These are phyloP conservation scores for Russula abietina DNA, from an alignment of 768 basidiomycete genomes.

Conservation along the genomic window DNA sequence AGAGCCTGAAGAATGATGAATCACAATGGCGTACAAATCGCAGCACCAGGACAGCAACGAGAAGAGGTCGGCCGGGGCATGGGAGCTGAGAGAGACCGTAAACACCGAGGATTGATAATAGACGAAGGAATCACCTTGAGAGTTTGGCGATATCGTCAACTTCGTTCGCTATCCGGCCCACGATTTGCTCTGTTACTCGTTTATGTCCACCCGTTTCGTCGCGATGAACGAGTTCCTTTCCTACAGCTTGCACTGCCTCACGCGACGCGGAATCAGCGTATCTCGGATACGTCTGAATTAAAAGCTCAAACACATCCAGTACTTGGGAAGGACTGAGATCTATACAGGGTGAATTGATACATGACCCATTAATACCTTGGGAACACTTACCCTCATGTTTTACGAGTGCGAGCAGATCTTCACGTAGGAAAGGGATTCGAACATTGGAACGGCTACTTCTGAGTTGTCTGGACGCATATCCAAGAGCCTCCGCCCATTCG, in stretches of 20 bases:
- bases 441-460: slow-evolving; percentile 48
- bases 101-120: background rate
- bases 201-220: slow-evolving; percentile 53
- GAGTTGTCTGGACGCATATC: slow-evolving; percentile 46
- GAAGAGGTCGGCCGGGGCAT: slow-evolving; percentile 56
- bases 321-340: slow-evolving; percentile 56
- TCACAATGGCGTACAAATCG: slow-evolving; percentile 50
- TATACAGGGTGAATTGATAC: slow-evolving; percentile 29
- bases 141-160: slow-evolving; percentile 51
- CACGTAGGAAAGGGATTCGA: slow-evolving; percentile 54
- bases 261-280: slow-evolving; percentile 70
- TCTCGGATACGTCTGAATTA: slow-evolving; percentile 72
- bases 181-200: slow-evolving; percentile 58
- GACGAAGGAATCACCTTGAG: slow-evolving; percentile 44
- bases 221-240: slow-evolving; percentile 54
- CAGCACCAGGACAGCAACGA: slow-evolving; percentile 70
- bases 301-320: slow-evolving; percentile 63
- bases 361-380: background rate
- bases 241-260: slow-evolving; percentile 63
- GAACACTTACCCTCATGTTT: slow-evolving; percentile 48
- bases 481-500: slow-evolving; percentile 51
- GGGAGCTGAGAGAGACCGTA: slow-evolving; percentile 19
- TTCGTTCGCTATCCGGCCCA: slow-evolving; percentile 73
- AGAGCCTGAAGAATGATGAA: slow-evolving; percentile 42
- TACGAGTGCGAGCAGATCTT: slow-evolving; percentile 53